phyloP scores from a whole-genome alignment of 2,329 filamentous ascomycete species.

The Chaetoscypha palmicola region DNA sequence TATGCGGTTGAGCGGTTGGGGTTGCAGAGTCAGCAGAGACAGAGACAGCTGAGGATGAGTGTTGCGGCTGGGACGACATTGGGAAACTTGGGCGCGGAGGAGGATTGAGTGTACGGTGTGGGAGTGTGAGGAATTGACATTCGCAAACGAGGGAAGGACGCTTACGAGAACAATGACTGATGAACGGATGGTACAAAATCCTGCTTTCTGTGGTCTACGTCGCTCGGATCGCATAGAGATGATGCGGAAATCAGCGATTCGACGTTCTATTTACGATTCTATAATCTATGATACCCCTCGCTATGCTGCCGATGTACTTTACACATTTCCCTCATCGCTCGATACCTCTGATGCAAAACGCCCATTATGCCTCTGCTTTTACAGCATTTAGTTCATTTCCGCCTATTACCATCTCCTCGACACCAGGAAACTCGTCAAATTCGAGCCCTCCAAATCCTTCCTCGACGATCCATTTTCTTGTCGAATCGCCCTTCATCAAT shows the following conservation, averaged over 20 bases:
- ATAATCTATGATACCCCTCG: conserved; percentile 6
- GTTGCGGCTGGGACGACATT: conserved; percentile 44
- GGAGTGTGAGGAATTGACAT: neutral
- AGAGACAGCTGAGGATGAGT: conserved; percentile 66
- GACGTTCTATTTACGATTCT: neutral
- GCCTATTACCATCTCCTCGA: conserved; percentile 14
- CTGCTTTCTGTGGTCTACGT: no score
- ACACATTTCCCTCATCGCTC: neutral
- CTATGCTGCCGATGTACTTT: conserved; percentile 7
- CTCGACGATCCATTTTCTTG: conserved; percentile 73
- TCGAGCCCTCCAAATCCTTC: conserved; percentile 76
- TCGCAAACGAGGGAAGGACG: no score
- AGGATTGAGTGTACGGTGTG: neutral
- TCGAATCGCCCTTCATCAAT: conserved; percentile 50
- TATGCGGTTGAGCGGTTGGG: conserved; percentile 64
- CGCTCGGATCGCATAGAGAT: no score
- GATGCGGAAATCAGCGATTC: neutral
- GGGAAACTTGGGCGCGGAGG: conserved; percentile 1
- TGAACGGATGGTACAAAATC: no score
- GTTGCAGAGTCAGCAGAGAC: conserved; percentile 59
- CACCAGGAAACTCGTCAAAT: conserved; percentile 43
- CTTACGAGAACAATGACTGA: no score
- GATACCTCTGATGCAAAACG: no score
- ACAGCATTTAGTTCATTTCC: conserved; percentile 7
- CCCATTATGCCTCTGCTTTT: conserved; percentile 14